Evolutionary conservation across 2,329 filamentous ascomycete species (phyloP).

Genomic region (Epichloe brachyelytri): DNA sequence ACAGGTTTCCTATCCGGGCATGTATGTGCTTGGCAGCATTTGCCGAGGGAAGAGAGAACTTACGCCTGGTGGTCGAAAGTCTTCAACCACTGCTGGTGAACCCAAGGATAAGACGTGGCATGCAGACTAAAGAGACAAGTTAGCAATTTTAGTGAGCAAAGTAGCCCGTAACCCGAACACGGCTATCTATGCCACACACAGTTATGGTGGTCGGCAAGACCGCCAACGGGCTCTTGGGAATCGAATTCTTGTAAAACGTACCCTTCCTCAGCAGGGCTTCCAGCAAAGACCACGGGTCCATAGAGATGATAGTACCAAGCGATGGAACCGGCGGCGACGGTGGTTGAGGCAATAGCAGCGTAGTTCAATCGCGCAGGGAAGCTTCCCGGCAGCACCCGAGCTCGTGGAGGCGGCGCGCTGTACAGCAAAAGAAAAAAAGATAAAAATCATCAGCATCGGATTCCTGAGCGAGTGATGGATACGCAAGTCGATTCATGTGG

Average conservation of each 20-base stretch:
- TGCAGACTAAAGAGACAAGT: conserved; percentile 56
- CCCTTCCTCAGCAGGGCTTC: conserved; percentile 95
- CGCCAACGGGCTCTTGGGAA: neutral
- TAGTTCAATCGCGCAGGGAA: conserved; percentile 74
- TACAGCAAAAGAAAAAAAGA: conserved; percentile 8
- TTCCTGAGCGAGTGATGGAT: conserved; percentile 9
- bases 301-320: conserved; percentile 98
- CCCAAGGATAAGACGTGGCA: conserved; percentile 86
- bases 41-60: conserved; percentile 24
- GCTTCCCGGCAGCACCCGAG: conserved; percentile 57
- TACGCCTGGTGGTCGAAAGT: conserved; percentile 96
- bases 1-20: neutral
- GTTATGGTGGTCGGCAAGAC: neutral
- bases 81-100: conserved; percentile 81
- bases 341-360: conserved; percentile 75
- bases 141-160: conserved; percentile 13
- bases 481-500: conserved; percentile 18
- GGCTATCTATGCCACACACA: conserved; percentile 22
- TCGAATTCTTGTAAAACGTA: conserved; percentile 41
- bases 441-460: conserved; percentile 25
- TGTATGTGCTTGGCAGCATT: neutral
- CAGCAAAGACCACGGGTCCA: conserved; percentile 74
- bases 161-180: conserved; percentile 7
- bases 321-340: conserved; percentile 74
- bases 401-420: conserved; percentile 60